These are phyloP conservation scores for Colletotrichum agaves DNA, from an alignment of 2,329 filamentous ascomycete genomes.

Conservation along the genomic window DNA sequence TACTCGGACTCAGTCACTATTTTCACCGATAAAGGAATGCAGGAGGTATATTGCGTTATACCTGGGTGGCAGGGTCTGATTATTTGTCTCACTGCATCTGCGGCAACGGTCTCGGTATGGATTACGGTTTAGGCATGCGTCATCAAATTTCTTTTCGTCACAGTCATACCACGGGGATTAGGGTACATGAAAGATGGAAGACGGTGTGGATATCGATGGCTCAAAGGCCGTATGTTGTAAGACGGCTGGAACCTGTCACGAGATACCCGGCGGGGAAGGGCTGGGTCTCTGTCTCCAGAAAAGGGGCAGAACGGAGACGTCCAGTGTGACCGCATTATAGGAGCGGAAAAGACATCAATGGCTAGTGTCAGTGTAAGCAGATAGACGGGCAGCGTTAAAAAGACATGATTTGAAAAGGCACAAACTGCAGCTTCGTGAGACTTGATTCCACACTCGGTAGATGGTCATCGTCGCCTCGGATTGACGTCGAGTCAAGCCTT, in stretches of 20 bases:
- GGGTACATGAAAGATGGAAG: slow-evolving; percentile 24
- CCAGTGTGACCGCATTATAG: slow-evolving; percentile 28
- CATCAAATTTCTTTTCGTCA: slow-evolving; percentile 31
- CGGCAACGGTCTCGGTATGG: slow-evolving; percentile 35
- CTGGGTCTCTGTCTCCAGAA: slow-evolving; percentile 6
- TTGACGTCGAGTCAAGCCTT: background rate
- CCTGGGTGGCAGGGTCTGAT: slow-evolving; percentile 30
- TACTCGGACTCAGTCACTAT: slow-evolving; percentile 16
- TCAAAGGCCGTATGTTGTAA: slow-evolving; percentile 7
- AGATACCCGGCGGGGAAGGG: slow-evolving; percentile 28
- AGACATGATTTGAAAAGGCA: slow-evolving; percentile 33
- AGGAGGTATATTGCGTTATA: slow-evolving; percentile 23
- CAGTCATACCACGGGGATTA: slow-evolving; percentile 31
- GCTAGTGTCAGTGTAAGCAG: slow-evolving; percentile 37
- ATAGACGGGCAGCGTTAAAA: slow-evolving; percentile 38
- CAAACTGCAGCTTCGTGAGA: background rate
- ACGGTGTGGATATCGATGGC: background rate
- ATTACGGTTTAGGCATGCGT: slow-evolving; percentile 34
- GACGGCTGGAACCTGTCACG: slow-evolving; percentile 20
- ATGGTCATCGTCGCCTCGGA: background rate
- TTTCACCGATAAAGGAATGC: slow-evolving; percentile 18
- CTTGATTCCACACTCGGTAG: background rate
- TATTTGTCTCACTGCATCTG: slow-evolving; percentile 37
- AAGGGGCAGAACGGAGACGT: slow-evolving; percentile 12
- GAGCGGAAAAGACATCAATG: slow-evolving; percentile 33